Percentiles rank a stretch among this genome's conserved stretches.
phyloP scores from a whole-genome alignment of 768 basidiomycete genomes.

The Cystofilobasidium capitatum region DNA sequence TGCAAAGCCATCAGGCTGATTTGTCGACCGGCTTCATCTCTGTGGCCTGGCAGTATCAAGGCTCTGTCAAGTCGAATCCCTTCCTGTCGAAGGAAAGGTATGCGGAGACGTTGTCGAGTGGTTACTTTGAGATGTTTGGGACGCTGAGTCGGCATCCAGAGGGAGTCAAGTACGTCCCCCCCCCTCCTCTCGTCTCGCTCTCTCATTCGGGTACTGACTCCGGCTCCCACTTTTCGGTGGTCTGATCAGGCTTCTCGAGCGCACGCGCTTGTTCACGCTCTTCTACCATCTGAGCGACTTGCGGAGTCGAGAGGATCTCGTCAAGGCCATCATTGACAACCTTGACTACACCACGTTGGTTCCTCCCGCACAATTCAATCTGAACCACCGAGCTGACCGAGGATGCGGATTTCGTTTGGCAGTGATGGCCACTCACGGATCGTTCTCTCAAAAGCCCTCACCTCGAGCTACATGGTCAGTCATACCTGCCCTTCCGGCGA shows the following conservation, averaged over 20 bases:
- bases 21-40: neutral
- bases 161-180: conserved; percentile 65
- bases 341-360: conserved; percentile 79
- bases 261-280: conserved; percentile 83
- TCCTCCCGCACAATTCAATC: neutral
- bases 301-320: conserved; percentile 79
- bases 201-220: conserved; percentile 10
- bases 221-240: neutral
- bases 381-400: conserved; percentile 8
- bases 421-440: conserved; percentile 94
- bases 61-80: conserved; percentile 19
- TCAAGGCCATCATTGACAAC: conserved; percentile 80
- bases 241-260: conserved; percentile 63
- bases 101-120: conserved; percentile 70
- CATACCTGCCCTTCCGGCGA: neutral
- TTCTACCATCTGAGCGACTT: conserved; percentile 93
- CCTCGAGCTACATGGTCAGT: conserved; percentile 75
- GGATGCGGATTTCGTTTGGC: conserved; percentile 11
- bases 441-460: conserved; percentile 84
- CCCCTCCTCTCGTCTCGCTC: neutral
- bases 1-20: neutral
- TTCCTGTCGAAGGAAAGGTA: conserved; percentile 72
- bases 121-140: conserved; percentile 93
- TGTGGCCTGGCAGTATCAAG: conserved; percentile 24
- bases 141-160: conserved; percentile 77